Conservation (phyloP, 345 rosid species). For the Gossypium bickii region DNA sequence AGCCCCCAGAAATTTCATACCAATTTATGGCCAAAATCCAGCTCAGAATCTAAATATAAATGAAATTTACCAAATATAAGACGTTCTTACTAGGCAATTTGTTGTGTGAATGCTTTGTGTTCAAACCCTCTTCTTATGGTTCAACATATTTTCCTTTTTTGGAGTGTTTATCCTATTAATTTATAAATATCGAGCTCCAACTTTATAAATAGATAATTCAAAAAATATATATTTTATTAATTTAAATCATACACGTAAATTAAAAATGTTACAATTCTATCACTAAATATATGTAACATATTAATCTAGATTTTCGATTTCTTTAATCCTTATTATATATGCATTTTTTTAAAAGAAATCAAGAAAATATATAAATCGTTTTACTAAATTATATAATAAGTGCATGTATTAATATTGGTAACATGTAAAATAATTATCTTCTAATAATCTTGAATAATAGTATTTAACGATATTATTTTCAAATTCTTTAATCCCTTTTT, state of each 20-base stretch:
- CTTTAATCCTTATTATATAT: too few species aligned
- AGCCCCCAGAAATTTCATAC: background rate
- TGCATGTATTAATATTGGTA: background rate
- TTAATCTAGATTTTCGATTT: too few species aligned
- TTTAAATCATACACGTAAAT: too few species aligned
- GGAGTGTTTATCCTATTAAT: background rate
- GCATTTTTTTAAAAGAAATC: too few species aligned
- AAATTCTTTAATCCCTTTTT: too few species aligned
- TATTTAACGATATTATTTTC: background rate
- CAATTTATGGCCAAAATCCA: constrained; percentile 30
- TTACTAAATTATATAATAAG: background rate
- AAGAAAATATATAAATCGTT: too few species aligned
- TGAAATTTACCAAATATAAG: constrained; percentile 22
- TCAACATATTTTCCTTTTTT: constrained; percentile 12
- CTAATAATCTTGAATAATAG: background rate
- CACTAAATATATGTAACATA: too few species aligned
- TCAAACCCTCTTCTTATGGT: background rate
- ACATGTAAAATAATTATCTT: background rate
- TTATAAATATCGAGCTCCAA: too few species aligned
- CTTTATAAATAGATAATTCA: too few species aligned
- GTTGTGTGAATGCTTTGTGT: constrained; percentile 22
- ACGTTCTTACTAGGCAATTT: constrained; percentile 16
- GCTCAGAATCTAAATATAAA: constrained; percentile 18
- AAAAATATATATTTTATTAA: too few species aligned
- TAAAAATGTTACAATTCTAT: too few species aligned